Base-by-base conservation (phyloP, 2,329 filamentous ascomycete genomes). In the Torrubiellomyces zombiae region DNA sequence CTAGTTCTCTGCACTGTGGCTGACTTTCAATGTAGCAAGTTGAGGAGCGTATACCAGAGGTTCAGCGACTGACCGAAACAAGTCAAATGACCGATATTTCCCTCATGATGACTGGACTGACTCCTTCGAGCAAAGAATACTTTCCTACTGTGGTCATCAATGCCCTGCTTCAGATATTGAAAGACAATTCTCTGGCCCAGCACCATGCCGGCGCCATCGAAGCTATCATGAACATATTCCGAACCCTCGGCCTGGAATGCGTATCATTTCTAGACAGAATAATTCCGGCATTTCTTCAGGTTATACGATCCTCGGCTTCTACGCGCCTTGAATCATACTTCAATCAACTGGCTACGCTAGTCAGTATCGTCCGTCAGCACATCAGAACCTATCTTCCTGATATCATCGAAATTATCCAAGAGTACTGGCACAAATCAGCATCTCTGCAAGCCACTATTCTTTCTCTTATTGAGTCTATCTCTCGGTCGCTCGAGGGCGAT, bases 131-230 rank as follows among this genome's bases (percentile, higher is more conserved):
- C 43, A 93, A 98, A 44, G 89, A 98, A 41, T 98, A 98, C 50
- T 98, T 93, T 44, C 89, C 89, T 1, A 98, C 89, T 0, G 83
- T 98, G 11, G 89, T 94, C 23, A 94, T 98, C 45, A 93, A 93
- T 41, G 91, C 89, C 2, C 64, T 98, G 8, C 72, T 98, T 41
- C 76, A 83, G 28, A 85, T 98, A 36, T 56, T 98, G 18, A 91
- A 86, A 41, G 89, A 98, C 38, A 73, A 75, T 14, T 95, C 89
- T 0, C 60, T 98, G 4, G 70, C 76, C 9, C 80, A 91, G 42
- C 86, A 93, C 40, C 91, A 98, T 42, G 86, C 83, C 4, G 73
- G 77, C 8, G 86, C 95, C 9, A 89, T 98, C 25, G 89, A 95
- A 47, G 89, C 89, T 5, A 91, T 98, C 39, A 95, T 98, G 74